A percentile compares a stretch with the other conserved stretches of the same genome.
phyloP scores from a whole-genome alignment of 2,329 filamentous ascomycete species.

The Nemania bipapillata region DNA sequence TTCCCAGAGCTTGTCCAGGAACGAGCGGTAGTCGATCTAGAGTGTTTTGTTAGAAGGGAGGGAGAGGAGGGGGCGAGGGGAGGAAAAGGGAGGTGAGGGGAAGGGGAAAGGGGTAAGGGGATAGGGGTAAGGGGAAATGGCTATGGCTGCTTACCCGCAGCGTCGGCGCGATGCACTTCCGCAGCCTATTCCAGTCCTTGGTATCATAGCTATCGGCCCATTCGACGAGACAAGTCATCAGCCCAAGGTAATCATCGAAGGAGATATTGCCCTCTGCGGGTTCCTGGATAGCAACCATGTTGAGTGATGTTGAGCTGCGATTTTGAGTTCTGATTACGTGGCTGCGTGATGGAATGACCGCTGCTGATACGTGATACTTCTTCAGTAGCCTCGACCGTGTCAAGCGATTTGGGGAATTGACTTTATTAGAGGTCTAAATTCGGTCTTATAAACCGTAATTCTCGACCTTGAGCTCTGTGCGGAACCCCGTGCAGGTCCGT shows the following conservation, averaged over 20 bases:
- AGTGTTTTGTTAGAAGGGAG: neutral
- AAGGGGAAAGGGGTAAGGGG: neutral
- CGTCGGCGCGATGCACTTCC: conserved; percentile 71
- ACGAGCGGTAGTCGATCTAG: conserved; percentile 76
- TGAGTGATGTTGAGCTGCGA: conserved; percentile 2
- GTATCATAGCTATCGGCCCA: conserved; percentile 73
- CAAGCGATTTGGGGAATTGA: neutral
- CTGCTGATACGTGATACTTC: too few species aligned
- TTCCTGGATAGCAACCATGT: conserved; percentile 28
- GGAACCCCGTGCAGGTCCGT: conserved; percentile 24
- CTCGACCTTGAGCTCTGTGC: neutral
- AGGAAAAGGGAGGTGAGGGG: too few species aligned
- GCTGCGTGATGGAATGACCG: too few species aligned
- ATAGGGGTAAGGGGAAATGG: too few species aligned
- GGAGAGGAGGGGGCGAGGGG: neutral
- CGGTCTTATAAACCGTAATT: conserved; percentile 9
- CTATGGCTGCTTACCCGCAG: conserved; percentile 55
- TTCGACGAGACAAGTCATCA: conserved; percentile 56
- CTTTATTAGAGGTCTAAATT: neutral
- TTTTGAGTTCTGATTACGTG: neutral
- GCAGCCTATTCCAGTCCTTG: conserved; percentile 70
- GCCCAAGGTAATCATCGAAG: conserved; percentile 50
- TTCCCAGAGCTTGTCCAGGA: conserved; percentile 70
- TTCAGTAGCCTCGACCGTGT: neutral
- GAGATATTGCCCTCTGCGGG: conserved; percentile 36